A percentile compares a stretch with the other conserved stretches of the same genome.
These are phyloP conservation scores for Bryoerythrophyllum caledonicum DNA, from an alignment of 225 moss, liverwort and hornwort species.

Conservation along the genomic window DNA sequence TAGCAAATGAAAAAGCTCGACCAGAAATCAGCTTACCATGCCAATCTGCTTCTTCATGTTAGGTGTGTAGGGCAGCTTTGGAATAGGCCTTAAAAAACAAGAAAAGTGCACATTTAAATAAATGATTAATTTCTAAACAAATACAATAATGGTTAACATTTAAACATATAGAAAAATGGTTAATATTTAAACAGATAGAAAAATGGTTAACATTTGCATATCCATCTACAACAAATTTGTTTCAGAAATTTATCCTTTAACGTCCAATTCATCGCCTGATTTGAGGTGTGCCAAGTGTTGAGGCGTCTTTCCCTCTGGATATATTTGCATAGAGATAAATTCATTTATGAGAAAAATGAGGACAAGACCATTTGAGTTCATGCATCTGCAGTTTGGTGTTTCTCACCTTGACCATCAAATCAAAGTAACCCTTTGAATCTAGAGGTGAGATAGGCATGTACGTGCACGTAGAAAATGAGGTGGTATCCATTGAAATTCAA, in stretches of 20 bases:
- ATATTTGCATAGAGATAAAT: conserved; percentile 51
- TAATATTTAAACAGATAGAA: background rate
- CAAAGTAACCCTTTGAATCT: conserved; percentile 82
- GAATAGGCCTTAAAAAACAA: conserved; percentile 66
- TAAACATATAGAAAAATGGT: background rate
- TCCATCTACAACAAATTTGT: conserved; percentile 7
- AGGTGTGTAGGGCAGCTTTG: conserved; percentile 72
- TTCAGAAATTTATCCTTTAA: conserved; percentile 62
- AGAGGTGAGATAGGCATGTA: conserved; percentile 84
- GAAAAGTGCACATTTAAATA: conserved; percentile 6
- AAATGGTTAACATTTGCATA: background rate
- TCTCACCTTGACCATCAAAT: conserved; percentile 77
- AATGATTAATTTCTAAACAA: background rate
- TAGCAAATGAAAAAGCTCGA: conserved; percentile 10
- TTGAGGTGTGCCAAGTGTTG: conserved; percentile 66
- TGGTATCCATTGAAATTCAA: background rate
- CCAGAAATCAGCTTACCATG: conserved; percentile 57
- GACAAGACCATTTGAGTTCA: background rate
- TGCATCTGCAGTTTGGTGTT: conserved; percentile 4
- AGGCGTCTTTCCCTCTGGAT: conserved; percentile 81
- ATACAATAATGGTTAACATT: background rate
- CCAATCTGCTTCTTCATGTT: conserved; percentile 90
- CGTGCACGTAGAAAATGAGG: conserved; percentile 36
- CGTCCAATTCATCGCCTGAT: conserved; percentile 71
- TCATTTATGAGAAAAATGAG: background rate